phyloP scores from a whole-genome alignment of 148 eudicot species.

The Tetragonia tetragonoides region DNA sequence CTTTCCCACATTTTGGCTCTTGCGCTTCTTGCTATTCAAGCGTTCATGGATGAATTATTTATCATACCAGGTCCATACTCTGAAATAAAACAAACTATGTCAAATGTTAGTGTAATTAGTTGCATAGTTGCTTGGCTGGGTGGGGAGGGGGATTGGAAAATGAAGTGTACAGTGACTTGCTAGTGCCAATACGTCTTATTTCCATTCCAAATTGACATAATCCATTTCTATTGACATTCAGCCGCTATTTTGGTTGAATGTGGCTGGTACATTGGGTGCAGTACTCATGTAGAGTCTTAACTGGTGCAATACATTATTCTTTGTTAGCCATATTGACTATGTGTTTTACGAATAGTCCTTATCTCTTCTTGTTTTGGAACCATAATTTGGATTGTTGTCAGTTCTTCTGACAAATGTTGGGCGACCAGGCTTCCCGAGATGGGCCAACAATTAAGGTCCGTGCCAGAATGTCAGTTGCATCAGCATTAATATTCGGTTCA shows the following conservation, averaged over 20 bases:
- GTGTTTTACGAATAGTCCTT: no score
- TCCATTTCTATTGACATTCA: background rate
- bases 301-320: background rate
- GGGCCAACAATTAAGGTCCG: slow-evolving; percentile 97
- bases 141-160: background rate
- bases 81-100: no score
- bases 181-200: background rate
- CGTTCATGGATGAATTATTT: background rate
- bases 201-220: background rate
- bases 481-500: slow-evolving; percentile 96
- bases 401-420: slow-evolving; percentile 22
- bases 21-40: background rate
- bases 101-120: no score
- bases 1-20: slow-evolving; percentile 4
- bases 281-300: background rate
- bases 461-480: slow-evolving; percentile 94
- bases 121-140: no score
- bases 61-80: no score
- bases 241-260: background rate
- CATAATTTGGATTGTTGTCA: background rate
- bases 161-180: no score
- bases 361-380: background rate
- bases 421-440: slow-evolving; percentile 86
- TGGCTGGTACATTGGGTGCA: slow-evolving; percentile 4
- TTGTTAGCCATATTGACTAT: background rate